Evolutionary conservation across 2,329 filamentous ascomycete species (phyloP).

Genomic region (Paramyrothecium roridum): DNA sequence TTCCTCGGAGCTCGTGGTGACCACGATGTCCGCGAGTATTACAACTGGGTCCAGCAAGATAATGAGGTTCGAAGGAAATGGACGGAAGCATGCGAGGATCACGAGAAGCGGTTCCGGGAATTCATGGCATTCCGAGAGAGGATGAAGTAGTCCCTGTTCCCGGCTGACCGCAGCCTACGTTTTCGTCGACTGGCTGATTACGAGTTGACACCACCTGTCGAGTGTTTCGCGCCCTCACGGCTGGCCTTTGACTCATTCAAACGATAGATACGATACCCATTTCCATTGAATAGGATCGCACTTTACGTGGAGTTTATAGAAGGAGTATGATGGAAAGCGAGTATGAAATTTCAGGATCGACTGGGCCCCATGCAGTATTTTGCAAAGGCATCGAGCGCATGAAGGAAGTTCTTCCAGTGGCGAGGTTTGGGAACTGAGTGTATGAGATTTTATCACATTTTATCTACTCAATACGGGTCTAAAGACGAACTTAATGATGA

Average conservation of each 20-base stretch:
- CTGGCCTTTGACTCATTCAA: not conserved
- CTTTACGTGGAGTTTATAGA: constrained; percentile 3
- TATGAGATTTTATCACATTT: too few relatives aligned
- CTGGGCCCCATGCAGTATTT: not conserved
- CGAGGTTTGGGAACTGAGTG: too few relatives aligned
- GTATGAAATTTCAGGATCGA: not conserved
- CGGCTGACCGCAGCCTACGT: constrained; percentile 4
- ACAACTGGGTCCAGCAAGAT: constrained; percentile 61
- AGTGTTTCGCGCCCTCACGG: too few relatives aligned
- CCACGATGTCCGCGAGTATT: constrained; percentile 53
- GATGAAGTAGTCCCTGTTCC: constrained; percentile 30
- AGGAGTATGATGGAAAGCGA: not conserved
- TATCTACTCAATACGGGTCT: too few relatives aligned
- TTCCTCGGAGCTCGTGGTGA: constrained; percentile 43
- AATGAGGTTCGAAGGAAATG: constrained; percentile 59
- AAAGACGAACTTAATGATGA: too few relatives aligned
- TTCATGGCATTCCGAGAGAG: constrained; percentile 48
- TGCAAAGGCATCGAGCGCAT: too few relatives aligned
- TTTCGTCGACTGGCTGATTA: not conserved
- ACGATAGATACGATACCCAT: constrained; percentile 6
- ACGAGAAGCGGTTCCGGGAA: constrained; percentile 55
- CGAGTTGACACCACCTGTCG: not conserved
- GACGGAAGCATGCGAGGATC: constrained; percentile 55
- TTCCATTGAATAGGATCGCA: not conserved
- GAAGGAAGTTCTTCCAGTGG: too few relatives aligned